Percentiles rank a stretch among this genome's conserved stretches.
phyloP scores from a whole-genome alignment of 116 monocot genomes.

The Iris pallida region DNA sequence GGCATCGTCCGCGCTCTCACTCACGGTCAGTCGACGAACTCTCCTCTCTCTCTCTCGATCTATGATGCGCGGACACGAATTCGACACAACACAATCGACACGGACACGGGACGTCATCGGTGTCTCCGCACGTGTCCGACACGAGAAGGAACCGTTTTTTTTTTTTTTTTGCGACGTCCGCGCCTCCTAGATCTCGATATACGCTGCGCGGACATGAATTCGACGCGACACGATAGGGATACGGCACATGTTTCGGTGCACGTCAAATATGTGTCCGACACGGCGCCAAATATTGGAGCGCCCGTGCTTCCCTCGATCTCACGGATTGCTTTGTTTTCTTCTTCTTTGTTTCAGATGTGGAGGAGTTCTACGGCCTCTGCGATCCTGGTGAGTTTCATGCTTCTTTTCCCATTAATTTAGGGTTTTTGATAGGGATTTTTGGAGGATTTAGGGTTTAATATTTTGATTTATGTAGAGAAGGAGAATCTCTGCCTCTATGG shows the following conservation, averaged over 20 bases:
- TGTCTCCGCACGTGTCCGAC: no score
- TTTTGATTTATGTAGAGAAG: conserved; percentile 38
- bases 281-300: not conserved
- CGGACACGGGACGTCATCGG: no score
- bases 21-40: not conserved
- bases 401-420: not conserved
- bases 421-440: not conserved
- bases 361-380: conserved; percentile 41
- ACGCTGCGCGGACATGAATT: no score
- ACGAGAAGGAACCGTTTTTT: no score
- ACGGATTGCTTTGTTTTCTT: not conserved
- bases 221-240: no score
- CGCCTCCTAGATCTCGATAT: no score
- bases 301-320: not conserved
- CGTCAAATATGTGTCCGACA: not conserved
- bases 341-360: conserved; percentile 25
- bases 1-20: conserved; percentile 61
- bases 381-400: conserved; percentile 22
- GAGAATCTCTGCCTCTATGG: conserved; percentile 75
- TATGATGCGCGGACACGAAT: no score
- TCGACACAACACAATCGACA: no score
- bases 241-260: no score
- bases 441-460: conserved; percentile 3
- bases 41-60: not conserved
- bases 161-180: no score